Evolutionary conservation across 805 yeast genomes (phyloP).

Genomic region (Yamadazyma kitorensis): DNA sequence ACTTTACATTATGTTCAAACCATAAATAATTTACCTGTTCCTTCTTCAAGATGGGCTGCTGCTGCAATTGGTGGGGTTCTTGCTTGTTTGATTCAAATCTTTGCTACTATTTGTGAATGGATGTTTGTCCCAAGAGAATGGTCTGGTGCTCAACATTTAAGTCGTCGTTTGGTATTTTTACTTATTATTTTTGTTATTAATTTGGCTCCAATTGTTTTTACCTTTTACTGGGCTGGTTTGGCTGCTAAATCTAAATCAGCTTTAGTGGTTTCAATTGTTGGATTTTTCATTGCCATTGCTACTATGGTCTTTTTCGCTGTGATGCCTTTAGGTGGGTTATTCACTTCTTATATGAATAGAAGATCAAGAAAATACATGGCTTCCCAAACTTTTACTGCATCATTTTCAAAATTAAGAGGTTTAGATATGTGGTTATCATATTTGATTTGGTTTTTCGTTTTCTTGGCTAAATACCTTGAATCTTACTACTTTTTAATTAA

Average conservation of each 20-base stretch:
- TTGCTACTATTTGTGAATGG: slow-evolving; percentile 93
- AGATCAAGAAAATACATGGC: slow-evolving; percentile 86
- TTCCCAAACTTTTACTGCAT: slow-evolving; percentile 94
- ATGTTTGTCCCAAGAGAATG: slow-evolving; percentile 94
- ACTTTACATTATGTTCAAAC: slow-evolving; percentile 84
- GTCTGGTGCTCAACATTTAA: slow-evolving; percentile 98
- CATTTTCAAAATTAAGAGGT: slow-evolving; percentile 76
- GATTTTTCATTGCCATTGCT: slow-evolving; percentile 82
- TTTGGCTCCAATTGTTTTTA: slow-evolving; percentile 82
- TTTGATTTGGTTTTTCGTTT: slow-evolving; percentile 84
- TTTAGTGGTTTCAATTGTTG: slow-evolving; percentile 74
- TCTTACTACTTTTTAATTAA: slow-evolving; percentile 89
- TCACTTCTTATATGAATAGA: slow-evolving; percentile 87
- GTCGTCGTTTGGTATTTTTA: slow-evolving; percentile 82
- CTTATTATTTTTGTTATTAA: slow-evolving; percentile 63
- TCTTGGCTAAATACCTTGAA: slow-evolving; percentile 84
- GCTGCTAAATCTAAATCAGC: slow-evolving; percentile 69
- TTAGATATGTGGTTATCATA: slow-evolving; percentile 96
- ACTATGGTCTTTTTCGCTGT: slow-evolving; percentile 84
- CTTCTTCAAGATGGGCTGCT: slow-evolving; percentile 91
- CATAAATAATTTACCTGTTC: slow-evolving; percentile 78
- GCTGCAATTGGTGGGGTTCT: slow-evolving; percentile 90
- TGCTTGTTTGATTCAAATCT: slow-evolving; percentile 76
- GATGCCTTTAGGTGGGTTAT: slow-evolving; percentile 96
- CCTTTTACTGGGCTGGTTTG: slow-evolving; percentile 76